A percentile compares a stretch with the other conserved stretches of the same genome.
phyloP scores from a whole-genome alignment of 371 early-diverging fungal genomes.

The Lichtheimia corymbifera region DNA sequence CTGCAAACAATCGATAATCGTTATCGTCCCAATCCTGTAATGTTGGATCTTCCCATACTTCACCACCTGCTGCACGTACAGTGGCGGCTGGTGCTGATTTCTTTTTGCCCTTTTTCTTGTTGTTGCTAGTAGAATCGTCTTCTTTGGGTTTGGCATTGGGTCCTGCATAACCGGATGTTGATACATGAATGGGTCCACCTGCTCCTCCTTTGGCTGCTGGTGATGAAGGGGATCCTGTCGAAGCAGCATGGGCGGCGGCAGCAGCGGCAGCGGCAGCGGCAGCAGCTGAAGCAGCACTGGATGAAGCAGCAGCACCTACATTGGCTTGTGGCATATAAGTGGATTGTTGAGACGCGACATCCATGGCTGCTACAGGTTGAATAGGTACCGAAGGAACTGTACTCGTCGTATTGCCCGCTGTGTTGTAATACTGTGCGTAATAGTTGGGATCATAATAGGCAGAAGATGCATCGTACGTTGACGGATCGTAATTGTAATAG shows the following conservation, averaged over 20 bases:
- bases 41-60: constrained; percentile 93
- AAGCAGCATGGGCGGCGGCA: not conserved
- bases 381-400: not conserved
- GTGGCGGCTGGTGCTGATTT: constrained; percentile 49
- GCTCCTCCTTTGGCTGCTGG: constrained; percentile 7
- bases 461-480: constrained; percentile 14
- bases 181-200: constrained; percentile 1
- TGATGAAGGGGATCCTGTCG: constrained; percentile 1
- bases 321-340: not conserved
- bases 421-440: constrained; percentile 33
- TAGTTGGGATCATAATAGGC: constrained; percentile 34
- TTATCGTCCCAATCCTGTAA: constrained; percentile 89
- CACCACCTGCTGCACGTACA: constrained; percentile 87
- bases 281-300: too few relatives aligned
- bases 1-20: constrained; percentile 86
- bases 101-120: constrained; percentile 17
- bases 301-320: not conserved
- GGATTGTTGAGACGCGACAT: constrained; percentile 3
- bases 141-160: constrained; percentile 8
- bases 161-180: constrained; percentile 19
- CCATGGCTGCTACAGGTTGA: constrained; percentile 1
- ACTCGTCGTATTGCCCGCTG: constrained; percentile 5
- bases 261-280: not conserved
- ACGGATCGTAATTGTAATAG: constrained; percentile 20
- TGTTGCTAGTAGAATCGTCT: not conserved